Conservation (phyloP, 2,329 filamentous ascomycete species). For the Cercospora brassicicola region DNA sequence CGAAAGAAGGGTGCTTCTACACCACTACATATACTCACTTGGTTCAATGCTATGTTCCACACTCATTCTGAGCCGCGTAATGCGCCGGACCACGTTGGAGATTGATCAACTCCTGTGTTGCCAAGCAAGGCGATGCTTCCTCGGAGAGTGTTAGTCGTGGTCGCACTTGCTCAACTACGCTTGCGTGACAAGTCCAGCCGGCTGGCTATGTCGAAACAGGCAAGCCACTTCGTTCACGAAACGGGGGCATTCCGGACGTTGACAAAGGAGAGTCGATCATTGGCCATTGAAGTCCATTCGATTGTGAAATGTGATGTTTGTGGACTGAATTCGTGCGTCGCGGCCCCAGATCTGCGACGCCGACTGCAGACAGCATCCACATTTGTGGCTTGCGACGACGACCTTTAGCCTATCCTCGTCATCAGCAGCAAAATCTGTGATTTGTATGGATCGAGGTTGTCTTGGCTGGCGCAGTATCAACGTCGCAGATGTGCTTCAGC, state of each 20-base stretch:
- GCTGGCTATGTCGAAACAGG: background rate
- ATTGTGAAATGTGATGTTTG: background rate
- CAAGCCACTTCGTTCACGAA: background rate
- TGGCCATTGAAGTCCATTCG: background rate
- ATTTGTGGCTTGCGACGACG: background rate
- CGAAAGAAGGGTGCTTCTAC: background rate
- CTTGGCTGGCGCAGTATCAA: constrained; percentile 11
- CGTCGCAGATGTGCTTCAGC: background rate
- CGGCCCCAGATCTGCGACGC: background rate
- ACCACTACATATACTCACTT: constrained; percentile 10
- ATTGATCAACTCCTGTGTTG: background rate
- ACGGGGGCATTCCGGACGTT: background rate
- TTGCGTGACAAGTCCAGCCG: constrained; percentile 3
- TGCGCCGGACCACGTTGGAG: background rate
- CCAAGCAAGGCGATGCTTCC: constrained; percentile 7
- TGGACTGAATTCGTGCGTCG: background rate
- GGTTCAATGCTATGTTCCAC: background rate
- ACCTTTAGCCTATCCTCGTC: constrained; percentile 5
- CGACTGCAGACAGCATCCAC: background rate
- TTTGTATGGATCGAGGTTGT: constrained; percentile 3
- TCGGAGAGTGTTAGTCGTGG: background rate
- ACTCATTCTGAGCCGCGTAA: constrained; percentile 11
- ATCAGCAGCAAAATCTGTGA: constrained; percentile 8
- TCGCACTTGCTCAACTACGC: background rate
- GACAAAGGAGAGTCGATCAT: background rate